Conservation (phyloP, 2,329 filamentous ascomycete genomes). For the Penicillium digitatum region DNA sequence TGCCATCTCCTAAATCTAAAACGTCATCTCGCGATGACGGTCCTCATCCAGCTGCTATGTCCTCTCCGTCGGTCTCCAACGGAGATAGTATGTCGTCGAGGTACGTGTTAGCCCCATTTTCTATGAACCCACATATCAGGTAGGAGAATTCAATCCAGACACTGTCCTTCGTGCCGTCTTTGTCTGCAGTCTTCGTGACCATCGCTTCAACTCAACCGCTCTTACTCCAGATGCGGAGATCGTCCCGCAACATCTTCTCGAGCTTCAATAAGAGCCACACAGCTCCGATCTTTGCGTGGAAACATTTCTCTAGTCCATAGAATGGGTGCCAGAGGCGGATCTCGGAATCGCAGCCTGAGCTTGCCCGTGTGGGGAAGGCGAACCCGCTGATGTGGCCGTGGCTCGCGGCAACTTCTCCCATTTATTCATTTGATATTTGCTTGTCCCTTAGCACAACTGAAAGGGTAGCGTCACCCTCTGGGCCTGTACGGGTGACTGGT, state of each 20-base stretch:
- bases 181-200: neutral
- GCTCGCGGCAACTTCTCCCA: neutral
- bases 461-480: neutral
- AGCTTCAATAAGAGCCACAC: conserved; percentile 15
- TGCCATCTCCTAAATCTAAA: too few species aligned
- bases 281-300: conserved; percentile 11
- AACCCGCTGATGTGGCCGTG: neutral
- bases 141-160: conserved; percentile 1
- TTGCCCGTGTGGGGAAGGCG: neutral
- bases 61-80: neutral
- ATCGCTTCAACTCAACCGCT: conserved; percentile 2
- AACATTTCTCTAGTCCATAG: neutral
- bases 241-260: neutral
- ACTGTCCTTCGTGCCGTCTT: neutral
- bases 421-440: neutral
- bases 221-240: conserved; percentile 1
- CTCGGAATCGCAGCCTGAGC: neutral
- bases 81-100: neutral
- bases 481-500: neutral
- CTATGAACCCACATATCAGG: neutral
- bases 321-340: neutral
- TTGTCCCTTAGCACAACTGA: neutral
- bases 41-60: neutral
- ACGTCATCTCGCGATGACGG: conserved; percentile 7
- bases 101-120: neutral